These are phyloP conservation scores for Tolypocladium cylindrosporum DNA, from an alignment of 2,329 filamentous ascomycete species.

Conservation along the genomic window DNA sequence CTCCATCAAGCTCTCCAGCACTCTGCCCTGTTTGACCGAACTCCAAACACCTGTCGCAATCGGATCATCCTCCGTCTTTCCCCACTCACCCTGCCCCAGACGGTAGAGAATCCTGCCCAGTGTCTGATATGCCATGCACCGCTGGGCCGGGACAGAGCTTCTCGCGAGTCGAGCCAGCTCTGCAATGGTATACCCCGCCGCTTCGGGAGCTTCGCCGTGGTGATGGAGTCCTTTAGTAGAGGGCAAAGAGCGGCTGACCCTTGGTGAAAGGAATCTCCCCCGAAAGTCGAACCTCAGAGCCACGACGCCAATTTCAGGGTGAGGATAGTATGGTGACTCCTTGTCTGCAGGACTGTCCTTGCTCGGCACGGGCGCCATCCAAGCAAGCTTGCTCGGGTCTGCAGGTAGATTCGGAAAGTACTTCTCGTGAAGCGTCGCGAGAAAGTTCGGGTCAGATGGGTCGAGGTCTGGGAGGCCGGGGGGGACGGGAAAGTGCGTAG, in stretches of 20 bases:
- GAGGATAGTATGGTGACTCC: conserved; percentile 74
- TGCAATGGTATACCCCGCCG: conserved; percentile 85
- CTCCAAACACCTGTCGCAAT: conserved; percentile 76
- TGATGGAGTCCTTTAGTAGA: conserved; percentile 79
- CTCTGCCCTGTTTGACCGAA: conserved; percentile 63
- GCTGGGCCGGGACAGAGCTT: conserved; percentile 73
- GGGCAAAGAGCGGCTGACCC: conserved; percentile 63
- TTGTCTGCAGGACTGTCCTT: conserved; percentile 53
- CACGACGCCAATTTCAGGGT: conserved; percentile 60
- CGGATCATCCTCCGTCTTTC: conserved; percentile 45
- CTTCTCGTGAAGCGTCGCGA: conserved; percentile 74
- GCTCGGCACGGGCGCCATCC: conserved; percentile 71
- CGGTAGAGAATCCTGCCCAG: conserved; percentile 77
- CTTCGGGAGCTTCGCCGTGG: conserved; percentile 84
- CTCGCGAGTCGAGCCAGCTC: conserved; percentile 75
- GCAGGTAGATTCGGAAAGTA: conserved; percentile 86
- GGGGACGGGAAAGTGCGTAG: conserved; percentile 53
- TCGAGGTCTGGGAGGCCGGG: conserved; percentile 61
- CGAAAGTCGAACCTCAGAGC: conserved; percentile 83
- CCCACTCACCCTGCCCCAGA: conserved; percentile 63
- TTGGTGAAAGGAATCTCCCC: conserved; percentile 70
- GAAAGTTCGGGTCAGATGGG: conserved; percentile 72
- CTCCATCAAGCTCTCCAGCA: conserved; percentile 66
- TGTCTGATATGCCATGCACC: conserved; percentile 87
- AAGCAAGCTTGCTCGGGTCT: conserved; percentile 77